phyloP scores from a whole-genome alignment of 371 early-diverging fungal species.

The Parasitella parasitica region DNA sequence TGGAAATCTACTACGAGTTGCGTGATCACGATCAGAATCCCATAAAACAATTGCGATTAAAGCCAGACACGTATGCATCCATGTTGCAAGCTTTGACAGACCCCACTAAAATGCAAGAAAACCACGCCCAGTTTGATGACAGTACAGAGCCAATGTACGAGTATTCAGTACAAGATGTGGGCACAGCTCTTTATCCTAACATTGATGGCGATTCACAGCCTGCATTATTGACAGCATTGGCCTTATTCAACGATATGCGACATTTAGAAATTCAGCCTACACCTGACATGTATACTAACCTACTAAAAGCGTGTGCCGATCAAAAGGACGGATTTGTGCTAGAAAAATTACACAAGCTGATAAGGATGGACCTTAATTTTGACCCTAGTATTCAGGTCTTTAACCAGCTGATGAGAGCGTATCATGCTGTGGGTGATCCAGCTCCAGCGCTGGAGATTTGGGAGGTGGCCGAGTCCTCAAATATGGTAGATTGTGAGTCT shows the following conservation, averaged over 20 bases:
- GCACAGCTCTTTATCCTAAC: conserved; percentile 5
- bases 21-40: conserved; percentile 26
- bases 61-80: conserved; percentile 5
- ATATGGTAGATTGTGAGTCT: conserved; percentile 1
- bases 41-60: neutral
- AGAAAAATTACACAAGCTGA: conserved; percentile 39
- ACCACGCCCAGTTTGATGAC: neutral
- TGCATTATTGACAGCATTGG: conserved; percentile 29
- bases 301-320: conserved; percentile 35
- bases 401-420: conserved; percentile 45
- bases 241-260: conserved; percentile 49
- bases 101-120: neutral
- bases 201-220: conserved; percentile 30
- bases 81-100: conserved; percentile 13
- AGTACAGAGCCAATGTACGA: conserved; percentile 19
- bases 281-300: conserved; percentile 34
- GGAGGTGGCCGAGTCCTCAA: conserved; percentile 20
- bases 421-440: conserved; percentile 28
- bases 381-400: conserved; percentile 39
- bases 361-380: conserved; percentile 45
- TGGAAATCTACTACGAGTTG: conserved; percentile 46
- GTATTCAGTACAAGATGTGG: conserved; percentile 26
- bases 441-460: conserved; percentile 35
- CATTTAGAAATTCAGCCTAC: conserved; percentile 36
- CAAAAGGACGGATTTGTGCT: conserved; percentile 31